Percentiles rank a stretch among this genome's conserved stretches.
These are phyloP conservation scores for Pichia norvegensis DNA, from an alignment of 1,139 yeast species.

Conservation along the genomic window DNA sequence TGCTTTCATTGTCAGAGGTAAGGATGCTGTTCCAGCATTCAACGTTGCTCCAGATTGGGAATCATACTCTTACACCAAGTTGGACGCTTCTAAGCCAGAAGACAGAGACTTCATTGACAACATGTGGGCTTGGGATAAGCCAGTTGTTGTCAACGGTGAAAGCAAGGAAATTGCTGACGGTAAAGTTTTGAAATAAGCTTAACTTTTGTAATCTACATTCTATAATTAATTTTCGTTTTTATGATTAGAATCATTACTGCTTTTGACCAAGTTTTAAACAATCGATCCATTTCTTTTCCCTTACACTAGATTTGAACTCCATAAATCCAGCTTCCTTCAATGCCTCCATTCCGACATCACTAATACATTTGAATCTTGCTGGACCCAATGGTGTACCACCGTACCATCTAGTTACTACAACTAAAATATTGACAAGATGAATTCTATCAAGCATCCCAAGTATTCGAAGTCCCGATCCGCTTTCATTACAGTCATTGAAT, in stretches of 20 bases:
- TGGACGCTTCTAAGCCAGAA: slow-evolving; percentile 60
- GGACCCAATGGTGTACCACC: slow-evolving; percentile 65
- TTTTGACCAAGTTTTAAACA: slow-evolving; percentile 7
- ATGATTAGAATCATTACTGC: background rate
- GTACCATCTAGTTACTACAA: slow-evolving; percentile 67
- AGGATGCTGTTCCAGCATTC: slow-evolving; percentile 83
- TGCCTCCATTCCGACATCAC: slow-evolving; percentile 43
- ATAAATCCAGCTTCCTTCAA: slow-evolving; percentile 24
- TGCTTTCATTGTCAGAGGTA: slow-evolving; percentile 93
- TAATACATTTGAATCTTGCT: slow-evolving; percentile 55
- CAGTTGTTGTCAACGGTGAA: slow-evolving; percentile 58
- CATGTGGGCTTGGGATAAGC: slow-evolving; percentile 86
- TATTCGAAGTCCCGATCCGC: slow-evolving; percentile 54
- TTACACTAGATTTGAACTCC: background rate
- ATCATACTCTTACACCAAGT: slow-evolving; percentile 60
- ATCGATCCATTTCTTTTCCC: slow-evolving; percentile 15
- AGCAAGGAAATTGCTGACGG: slow-evolving; percentile 69
- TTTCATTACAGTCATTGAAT: slow-evolving; percentile 55
- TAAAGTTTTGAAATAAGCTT: slow-evolving; percentile 63
- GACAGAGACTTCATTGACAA: slow-evolving; percentile 64
- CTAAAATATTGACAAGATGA: slow-evolving; percentile 43
- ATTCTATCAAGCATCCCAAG: slow-evolving; percentile 42
- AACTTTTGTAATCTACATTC: background rate
- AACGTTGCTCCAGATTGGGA: slow-evolving; percentile 99
- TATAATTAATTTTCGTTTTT: background rate